Base-by-base conservation (phyloP, 2,329 filamentous ascomycete species). In the Phyllosticta ampelicida region DNA sequence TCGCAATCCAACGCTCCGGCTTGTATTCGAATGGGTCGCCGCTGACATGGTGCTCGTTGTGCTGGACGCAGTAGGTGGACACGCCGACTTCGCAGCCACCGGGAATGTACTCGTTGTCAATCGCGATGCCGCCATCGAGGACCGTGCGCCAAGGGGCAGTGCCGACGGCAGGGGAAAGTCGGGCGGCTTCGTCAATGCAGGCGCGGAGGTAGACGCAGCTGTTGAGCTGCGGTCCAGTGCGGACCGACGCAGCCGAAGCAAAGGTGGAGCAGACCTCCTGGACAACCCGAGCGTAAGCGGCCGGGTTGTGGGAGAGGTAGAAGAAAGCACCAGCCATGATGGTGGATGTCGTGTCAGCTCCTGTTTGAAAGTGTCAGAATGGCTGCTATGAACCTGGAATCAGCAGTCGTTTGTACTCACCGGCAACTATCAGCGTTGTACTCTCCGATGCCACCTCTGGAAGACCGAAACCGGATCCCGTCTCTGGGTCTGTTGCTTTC, bases 391-490 rank as follows among this genome's bases (percentile, higher is more conserved):
- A 36, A 36, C 30, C 30, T 44, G 13, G 2, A 44, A 6, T 44
- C 36, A n/a, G 36, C 36, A 44, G 16, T 44, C 36, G 13, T 6
- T 6, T 6, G n/a, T 16, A 44, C 36, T 16, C n/a, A 44, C 36
- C 36, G 13, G 77, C 77, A 49, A 78, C 75, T 60, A 80, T 79
- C 21, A 80, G 63, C 2, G 77, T 67, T 56, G 77, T 75, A 36
- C 73, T 76, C 62, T 80, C 78, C 61, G 73, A 74, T 71, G 75
- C 77, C 20, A 80, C 63, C 63, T 80, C 77, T 55, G 73, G 68
- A 66, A 71, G 68, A 62, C 69, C 69, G 67, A 77, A 72, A 54
- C 75, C 70, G 29, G 73, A 65, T 60, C 74, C 71, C 16, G 75
- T 75, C 61, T 77, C 69, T 1, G 74, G 72, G 63, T 80, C 73